phyloP scores from a whole-genome alignment of 2,329 filamentous ascomycete genomes.

The Phyllosticta capitalensis region DNA sequence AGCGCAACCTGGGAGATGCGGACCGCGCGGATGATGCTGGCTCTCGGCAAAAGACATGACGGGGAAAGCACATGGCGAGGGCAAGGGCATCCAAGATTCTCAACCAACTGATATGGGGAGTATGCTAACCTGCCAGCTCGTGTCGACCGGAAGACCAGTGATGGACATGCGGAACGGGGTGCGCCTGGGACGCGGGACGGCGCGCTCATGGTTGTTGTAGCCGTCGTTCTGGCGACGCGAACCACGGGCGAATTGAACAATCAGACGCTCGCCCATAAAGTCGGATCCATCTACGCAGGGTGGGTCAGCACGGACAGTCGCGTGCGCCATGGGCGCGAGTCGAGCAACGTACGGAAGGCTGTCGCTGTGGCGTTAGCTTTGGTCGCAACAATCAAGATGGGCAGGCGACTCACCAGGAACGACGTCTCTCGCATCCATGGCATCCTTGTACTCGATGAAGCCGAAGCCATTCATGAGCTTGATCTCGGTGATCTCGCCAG shows the following conservation, averaged over 20 bases:
- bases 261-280: constrained; percentile 95
- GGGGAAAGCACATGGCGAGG: constrained; percentile 6
- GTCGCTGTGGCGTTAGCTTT: constrained; percentile 18
- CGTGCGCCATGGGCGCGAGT: constrained; percentile 1
- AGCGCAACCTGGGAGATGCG: constrained; percentile 5
- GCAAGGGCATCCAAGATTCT: constrained; percentile 16
- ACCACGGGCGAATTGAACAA: constrained; percentile 95
- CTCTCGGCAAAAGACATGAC: constrained; percentile 7
- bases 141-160: constrained; percentile 91
- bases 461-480: constrained; percentile 99
- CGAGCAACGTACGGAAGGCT: constrained; percentile 47
- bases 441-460: constrained; percentile 98
- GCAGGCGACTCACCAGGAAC: constrained; percentile 68
- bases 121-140: constrained; percentile 99
- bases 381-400: constrained; percentile 10
- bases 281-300: constrained; percentile 71
- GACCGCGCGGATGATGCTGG: constrained; percentile 3
- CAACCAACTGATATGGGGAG: constrained; percentile 40
- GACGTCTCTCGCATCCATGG: constrained; percentile 95
- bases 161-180: constrained; percentile 97
- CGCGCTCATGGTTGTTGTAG: constrained; percentile 53
- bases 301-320: constrained; percentile 8
- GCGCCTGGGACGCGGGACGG: constrained; percentile 73
- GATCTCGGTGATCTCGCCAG: constrained; percentile 95
- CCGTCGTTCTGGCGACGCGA: constrained; percentile 60